A percentile compares a stretch with the other conserved stretches of the same genome.
Evolutionary conservation across 768 basidiomycete species (phyloP).

Genomic region (Lentinula lateritia): DNA sequence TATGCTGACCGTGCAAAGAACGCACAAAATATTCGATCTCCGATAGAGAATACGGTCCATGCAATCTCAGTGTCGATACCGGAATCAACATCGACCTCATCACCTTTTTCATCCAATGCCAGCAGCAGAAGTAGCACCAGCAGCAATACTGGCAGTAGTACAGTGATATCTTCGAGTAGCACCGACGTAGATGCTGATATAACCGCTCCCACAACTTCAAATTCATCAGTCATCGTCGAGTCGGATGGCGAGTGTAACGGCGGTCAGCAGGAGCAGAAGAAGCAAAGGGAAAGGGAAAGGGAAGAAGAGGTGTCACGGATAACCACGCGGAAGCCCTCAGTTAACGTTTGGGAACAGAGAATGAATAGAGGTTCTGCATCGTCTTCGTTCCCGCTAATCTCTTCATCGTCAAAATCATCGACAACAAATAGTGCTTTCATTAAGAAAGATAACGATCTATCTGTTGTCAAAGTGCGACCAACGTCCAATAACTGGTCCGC

Average conservation of each 20-base stretch:
- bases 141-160: not conserved
- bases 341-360: constrained; percentile 2
- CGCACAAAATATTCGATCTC: constrained; percentile 7
- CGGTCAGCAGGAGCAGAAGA: not conserved
- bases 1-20: constrained; percentile 6
- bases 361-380: not conserved
- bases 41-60: constrained; percentile 3
- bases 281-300: not conserved
- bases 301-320: not conserved
- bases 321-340: not conserved
- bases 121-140: not conserved
- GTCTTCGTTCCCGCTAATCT: not conserved
- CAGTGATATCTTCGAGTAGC: not conserved
- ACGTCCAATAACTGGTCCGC: not conserved
- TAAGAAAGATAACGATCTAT: not conserved
- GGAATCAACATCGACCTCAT: not conserved
- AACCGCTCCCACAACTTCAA: constrained; percentile 6
- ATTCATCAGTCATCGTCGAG: constrained; percentile 4
- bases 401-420: not conserved
- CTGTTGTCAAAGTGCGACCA: not conserved
- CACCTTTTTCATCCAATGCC: not conserved
- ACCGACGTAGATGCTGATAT: constrained; percentile 4
- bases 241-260: not conserved
- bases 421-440: not conserved
- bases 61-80: constrained; percentile 3